A percentile compares a stretch with the other conserved stretches of the same genome.
phyloP scores from a whole-genome alignment of 2,329 filamentous ascomycete species.

The Chrysoporthe cubensis region DNA sequence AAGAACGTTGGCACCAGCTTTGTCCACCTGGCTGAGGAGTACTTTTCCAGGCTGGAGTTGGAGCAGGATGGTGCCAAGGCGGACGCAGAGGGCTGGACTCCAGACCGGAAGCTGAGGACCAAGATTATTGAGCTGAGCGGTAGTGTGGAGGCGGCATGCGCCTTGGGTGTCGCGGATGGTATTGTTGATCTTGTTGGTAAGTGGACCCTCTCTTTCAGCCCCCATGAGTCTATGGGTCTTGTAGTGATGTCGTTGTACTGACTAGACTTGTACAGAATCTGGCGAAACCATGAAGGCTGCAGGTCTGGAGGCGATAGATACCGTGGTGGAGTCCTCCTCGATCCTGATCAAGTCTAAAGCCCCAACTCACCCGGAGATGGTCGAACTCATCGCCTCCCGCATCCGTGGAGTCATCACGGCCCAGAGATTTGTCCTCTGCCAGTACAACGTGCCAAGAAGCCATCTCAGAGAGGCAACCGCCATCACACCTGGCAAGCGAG shows the following conservation, averaged over 20 bases:
- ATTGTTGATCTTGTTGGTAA: constrained; percentile 96
- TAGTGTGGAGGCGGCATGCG: constrained; percentile 96
- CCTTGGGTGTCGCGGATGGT: constrained; percentile 91
- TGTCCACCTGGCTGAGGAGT: constrained; percentile 78
- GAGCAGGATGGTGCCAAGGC: constrained; percentile 46
- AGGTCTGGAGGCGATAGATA: constrained; percentile 91
- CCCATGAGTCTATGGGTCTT: background rate
- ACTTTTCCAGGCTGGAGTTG: constrained; percentile 79
- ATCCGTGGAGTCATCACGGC: constrained; percentile 95
- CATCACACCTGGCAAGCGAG: constrained; percentile 92
- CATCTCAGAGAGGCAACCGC: constrained; percentile 68
- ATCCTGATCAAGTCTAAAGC: constrained; percentile 90
- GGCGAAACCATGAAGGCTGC: constrained; percentile 98
- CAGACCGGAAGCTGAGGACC: constrained; percentile 67
- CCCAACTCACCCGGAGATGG: constrained; percentile 77
- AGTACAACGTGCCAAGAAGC: constrained; percentile 85
- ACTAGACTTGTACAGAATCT: constrained; percentile 67
- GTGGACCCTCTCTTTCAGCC: constrained; percentile 40
- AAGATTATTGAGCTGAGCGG: constrained; percentile 94
- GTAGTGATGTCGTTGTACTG: background rate
- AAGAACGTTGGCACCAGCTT: constrained; percentile 97
- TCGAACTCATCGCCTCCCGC: constrained; percentile 82
- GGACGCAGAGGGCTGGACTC: constrained; percentile 38
- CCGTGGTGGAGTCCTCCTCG: constrained; percentile 84
- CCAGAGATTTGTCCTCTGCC: constrained; percentile 91